Base-by-base conservation (phyloP, 1,284 basidiomycete species). In the Grifola frondosa region DNA sequence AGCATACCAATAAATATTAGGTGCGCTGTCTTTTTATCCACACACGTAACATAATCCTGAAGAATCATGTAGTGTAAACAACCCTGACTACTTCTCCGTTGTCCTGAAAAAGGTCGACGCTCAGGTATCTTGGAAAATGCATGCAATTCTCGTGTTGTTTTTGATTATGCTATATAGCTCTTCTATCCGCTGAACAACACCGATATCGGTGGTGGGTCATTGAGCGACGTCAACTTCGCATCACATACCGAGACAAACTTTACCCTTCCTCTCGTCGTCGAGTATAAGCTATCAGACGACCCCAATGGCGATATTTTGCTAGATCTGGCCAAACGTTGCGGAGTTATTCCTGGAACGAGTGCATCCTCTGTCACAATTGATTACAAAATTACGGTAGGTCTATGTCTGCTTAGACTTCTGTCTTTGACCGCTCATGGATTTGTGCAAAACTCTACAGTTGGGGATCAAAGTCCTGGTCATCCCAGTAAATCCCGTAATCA, bases 81-180 rank as follows among this genome's bases (percentile, higher is more conserved):
- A 95, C 61, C 92, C 91, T 24, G 93, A 94, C 62, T 93, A 84
- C 70, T 93, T 95, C 64, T 67, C 75, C 11, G 85, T 88, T 17
- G 72, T 77, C 38, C 81, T 95, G 63, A 77, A 78, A 44, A 71
- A 78, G 43, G 81, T 94, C 56, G 72, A 76, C 30, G 87, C 85
- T 5, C 68, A 83, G 36, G 82, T 86, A 44, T 35, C 59, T n/a
- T n/a, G n/a, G n/a, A n/a, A n/a, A n/a, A n/a, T n/a, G n/a, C n/a
- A n/a, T n/a, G n/a, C n/a, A n/a, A n/a, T n/a, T n/a, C n/a, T n/a
- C n/a, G n/a, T n/a, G n/a, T n/a, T n/a, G n/a, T n/a, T n/a, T n/a
- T n/a, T n/a, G n/a, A 6, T 17, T 16, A 28, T 25, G 3, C 21
- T 10, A 15, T 20, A 25, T 41, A 88, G 83, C 75, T 89, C 37